These are phyloP conservation scores for Solanum neorickii DNA, from an alignment of 257 asterid species.

Conservation along the genomic window DNA sequence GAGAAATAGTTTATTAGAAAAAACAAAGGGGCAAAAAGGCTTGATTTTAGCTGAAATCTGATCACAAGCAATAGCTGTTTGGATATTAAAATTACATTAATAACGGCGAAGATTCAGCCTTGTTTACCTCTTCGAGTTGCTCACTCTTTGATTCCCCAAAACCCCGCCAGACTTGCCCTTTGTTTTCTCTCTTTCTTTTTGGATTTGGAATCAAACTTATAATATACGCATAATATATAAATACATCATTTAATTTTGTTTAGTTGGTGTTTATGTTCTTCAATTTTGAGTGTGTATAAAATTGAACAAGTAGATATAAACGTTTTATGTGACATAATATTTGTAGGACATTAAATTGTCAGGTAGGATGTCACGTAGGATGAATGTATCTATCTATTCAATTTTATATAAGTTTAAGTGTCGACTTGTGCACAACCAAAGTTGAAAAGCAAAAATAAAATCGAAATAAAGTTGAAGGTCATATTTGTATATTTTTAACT, in stretches of 20 bases:
- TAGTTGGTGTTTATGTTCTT: no score
- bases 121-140: conserved; percentile 74
- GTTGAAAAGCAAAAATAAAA: no score
- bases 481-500: not conserved
- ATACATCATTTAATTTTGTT: no score
- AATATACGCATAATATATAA: not conserved
- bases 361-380: not conserved
- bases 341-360: not conserved
- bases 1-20: not conserved
- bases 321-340: not conserved
- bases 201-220: not conserved
- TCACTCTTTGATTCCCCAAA: conserved; percentile 24
- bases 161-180: conserved; percentile 52
- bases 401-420: not conserved
- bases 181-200: not conserved
- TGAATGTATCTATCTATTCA: not conserved
- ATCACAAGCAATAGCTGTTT: conserved; percentile 4
- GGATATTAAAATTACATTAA: not conserved
- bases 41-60: conserved; percentile 40
- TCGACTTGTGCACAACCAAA: not conserved
- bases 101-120: conserved; percentile 78
- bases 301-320: no score
- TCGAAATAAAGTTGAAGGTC: not conserved
- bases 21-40: not conserved
- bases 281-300: not conserved